phyloP scores from a whole-genome alignment of 2,329 filamentous ascomycete genomes.

The Ophiocordyceps camponoti-rufipedis region DNA sequence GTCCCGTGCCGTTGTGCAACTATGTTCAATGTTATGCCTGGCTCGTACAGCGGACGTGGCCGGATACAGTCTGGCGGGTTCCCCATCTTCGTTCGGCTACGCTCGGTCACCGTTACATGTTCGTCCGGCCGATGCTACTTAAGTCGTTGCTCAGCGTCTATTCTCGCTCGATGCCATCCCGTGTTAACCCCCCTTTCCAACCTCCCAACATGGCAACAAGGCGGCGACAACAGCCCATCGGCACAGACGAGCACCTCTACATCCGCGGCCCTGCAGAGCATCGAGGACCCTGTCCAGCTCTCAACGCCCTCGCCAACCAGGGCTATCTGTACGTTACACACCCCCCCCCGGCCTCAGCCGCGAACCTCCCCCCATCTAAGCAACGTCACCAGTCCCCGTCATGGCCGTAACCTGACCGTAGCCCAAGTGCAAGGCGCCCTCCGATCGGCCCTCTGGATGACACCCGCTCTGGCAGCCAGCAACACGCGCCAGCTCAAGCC shows the following conservation, averaged over 20 bases:
- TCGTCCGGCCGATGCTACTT: background rate
- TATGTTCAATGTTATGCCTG: too few relatives aligned
- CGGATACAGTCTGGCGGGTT: too few relatives aligned
- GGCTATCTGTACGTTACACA: background rate
- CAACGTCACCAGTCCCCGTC: background rate
- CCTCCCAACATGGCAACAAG: background rate
- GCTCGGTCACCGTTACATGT: too few relatives aligned
- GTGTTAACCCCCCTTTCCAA: too few relatives aligned
- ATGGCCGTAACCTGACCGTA: background rate
- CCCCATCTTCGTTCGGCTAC: too few relatives aligned
- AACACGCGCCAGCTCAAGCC: background rate
- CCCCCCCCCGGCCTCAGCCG: background rate
- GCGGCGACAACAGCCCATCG: background rate
- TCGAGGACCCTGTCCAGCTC: background rate
- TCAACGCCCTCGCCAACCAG: conserved; percentile 1
- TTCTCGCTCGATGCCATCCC: too few relatives aligned
- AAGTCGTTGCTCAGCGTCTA: background rate
- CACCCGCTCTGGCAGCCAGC: background rate
- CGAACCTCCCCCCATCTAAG: background rate
- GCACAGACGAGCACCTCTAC: background rate
- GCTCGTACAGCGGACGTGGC: too few relatives aligned
- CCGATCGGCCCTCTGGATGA: background rate
- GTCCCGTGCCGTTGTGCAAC: too few relatives aligned
- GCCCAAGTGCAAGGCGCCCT: background rate
- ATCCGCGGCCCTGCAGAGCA: background rate